Evolutionary conservation across 2,329 filamentous ascomycete genomes (phyloP).

Genomic region (Diaporthe amygdali): DNA sequence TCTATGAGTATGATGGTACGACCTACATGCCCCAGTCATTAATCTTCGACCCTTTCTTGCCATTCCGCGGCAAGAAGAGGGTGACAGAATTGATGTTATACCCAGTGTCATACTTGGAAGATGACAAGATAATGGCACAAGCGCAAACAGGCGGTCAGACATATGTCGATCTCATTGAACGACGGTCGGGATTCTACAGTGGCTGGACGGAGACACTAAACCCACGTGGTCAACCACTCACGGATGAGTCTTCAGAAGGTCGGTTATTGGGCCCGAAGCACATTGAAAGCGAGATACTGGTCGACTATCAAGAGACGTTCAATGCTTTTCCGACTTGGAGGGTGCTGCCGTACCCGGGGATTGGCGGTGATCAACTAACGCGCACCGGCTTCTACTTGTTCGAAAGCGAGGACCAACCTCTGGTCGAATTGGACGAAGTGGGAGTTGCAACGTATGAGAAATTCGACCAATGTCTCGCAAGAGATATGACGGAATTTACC

Average conservation of each 20-base stretch:
- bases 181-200: not conserved
- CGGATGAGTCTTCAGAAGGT: not conserved
- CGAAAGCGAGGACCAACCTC: not conserved
- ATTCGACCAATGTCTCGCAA: accelerated
- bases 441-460: not conserved
- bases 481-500: accelerated
- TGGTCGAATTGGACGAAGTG: not conserved
- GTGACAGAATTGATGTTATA: not conserved
- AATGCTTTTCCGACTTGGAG: not conserved
- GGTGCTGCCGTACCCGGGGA: accelerated
- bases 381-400: not conserved
- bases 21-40: not conserved
- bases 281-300: not conserved
- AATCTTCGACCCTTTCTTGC: accelerated
- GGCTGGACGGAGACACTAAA: not conserved
- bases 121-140: not conserved
- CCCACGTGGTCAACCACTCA: not conserved
- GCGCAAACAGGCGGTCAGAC: not conserved
- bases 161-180: not conserved
- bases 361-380: accelerated
- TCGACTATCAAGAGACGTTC: conserved; percentile 6
- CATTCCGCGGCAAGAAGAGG: not conserved
- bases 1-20: not conserved
- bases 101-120: not conserved
- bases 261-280: not conserved